Evolutionary conservation across 495 filamentous ascomycete genomes (phyloP).

Genomic region (Aspergillus bridgeri): DNA sequence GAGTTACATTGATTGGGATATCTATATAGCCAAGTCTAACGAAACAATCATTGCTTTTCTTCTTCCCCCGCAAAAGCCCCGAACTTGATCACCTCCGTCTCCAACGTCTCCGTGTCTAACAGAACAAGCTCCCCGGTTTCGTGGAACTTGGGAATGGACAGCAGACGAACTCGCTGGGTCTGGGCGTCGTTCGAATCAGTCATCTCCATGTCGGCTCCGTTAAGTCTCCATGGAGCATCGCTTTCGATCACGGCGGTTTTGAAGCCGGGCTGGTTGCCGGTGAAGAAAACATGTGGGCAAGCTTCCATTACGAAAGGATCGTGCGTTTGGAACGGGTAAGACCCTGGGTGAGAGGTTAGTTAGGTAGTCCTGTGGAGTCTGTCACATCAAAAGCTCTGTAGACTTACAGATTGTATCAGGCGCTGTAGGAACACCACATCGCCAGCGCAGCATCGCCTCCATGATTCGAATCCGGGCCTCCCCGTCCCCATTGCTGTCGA

Average conservation of each 20-base stretch:
- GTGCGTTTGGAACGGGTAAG: slow-evolving; percentile 87
- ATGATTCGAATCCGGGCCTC: slow-evolving; percentile 78
- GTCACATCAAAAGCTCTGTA: too few relatives aligned
- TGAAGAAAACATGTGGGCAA: slow-evolving; percentile 88
- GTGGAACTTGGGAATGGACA: slow-evolving; percentile 77
- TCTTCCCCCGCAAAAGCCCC: slow-evolving; percentile 46
- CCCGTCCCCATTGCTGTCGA: slow-evolving; percentile 30
- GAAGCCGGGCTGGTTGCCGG: slow-evolving; percentile 82
- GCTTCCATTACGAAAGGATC: slow-evolving; percentile 82
- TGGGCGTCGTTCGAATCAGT: slow-evolving; percentile 40
- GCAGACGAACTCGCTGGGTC: slow-evolving; percentile 66
- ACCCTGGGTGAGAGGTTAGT: slow-evolving; percentile 55
- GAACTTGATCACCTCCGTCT: slow-evolving; percentile 68
- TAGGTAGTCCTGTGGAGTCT: too few relatives aligned
- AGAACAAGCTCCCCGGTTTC: slow-evolving; percentile 80
- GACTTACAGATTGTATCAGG: slow-evolving; percentile 91
- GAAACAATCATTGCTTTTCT: slow-evolving; percentile 32
- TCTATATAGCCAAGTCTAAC: slow-evolving; percentile 5
- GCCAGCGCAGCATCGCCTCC: slow-evolving; percentile 89
- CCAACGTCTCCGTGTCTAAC: slow-evolving; percentile 81
- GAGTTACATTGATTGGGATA: background rate
- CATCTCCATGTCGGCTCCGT: slow-evolving; percentile 41
- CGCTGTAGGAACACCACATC: slow-evolving; percentile 88
- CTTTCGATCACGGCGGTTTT: slow-evolving; percentile 70
- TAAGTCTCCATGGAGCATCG: slow-evolving; percentile 30